Evolutionary conservation across 2,329 filamentous ascomycete species (phyloP), one percentile per base, ranked within the genome.

Genomic region (Aspergillus fijiensis): DNA sequence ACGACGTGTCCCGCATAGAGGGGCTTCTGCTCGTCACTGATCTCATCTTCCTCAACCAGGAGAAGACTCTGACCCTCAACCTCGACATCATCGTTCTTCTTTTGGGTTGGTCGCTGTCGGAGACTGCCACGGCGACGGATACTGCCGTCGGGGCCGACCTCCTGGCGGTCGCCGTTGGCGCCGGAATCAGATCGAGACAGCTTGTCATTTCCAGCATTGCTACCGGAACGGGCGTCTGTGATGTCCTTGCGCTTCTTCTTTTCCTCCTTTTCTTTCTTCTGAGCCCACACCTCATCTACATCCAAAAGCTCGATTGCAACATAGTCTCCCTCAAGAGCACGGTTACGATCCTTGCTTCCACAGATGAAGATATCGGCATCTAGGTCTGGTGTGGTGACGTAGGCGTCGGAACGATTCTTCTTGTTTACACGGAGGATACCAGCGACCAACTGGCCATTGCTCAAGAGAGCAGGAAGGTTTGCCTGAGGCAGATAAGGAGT

Each of bases 161-260:
- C 79, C 68, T 84, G 84, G 60, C 88, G 85, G 57, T 89, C 88
- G 61, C 84, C 85, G 68, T 84, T 86, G 48, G 81, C 78, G 58
- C 82, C 81, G 65, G 85, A 84, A 73, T 89, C 85, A 74, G 77
- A 80, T 54, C 79, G 77, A 76, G 79, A 85, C 74, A 73, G 80
- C 79, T 80, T 87, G 74, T 87, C 84, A 70, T 85, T 87, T 63
- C 87, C 87, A 65, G 89, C 89, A 70, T 87, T 91, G 65, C 86
- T 89, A 63, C 89, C 89, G 66, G 86, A 87, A 65, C 94, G 88
- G 60, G 91, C 93, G 74, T 98, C 95, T 35, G 92, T 96, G 61
- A 97, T 96, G 72, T 99, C 95, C 83, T 99, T 99, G 76, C 95
- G 91, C 82, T 98, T 99, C 87, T 99, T 99, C 85, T 99, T 99